These are phyloP conservation scores for Acacia melanoxylon DNA, from an alignment of 306 rosid species.

Conservation along the genomic window DNA sequence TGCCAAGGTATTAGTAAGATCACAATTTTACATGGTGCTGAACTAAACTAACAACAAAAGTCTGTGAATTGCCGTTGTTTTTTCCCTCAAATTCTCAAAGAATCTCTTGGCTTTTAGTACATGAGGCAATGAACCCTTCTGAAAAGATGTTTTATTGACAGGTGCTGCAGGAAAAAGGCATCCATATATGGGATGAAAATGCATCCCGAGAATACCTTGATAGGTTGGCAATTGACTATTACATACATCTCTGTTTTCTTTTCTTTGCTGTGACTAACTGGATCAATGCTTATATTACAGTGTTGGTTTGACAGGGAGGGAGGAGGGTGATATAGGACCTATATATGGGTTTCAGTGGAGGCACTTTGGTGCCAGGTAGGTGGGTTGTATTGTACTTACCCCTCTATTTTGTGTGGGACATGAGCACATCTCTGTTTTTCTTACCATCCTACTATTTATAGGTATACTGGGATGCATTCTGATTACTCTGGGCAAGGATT, in stretches of 20 bases:
- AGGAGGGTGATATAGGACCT: slow-evolving; percentile 96
- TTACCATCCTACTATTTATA: slow-evolving; percentile 12
- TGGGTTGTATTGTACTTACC: slow-evolving; percentile 5
- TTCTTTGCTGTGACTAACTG: neutral
- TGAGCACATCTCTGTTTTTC: neutral
- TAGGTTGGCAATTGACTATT: neutral
- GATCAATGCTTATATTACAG: slow-evolving; percentile 40
- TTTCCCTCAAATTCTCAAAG: neutral
- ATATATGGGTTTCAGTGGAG: slow-evolving; percentile 99
- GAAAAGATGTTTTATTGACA: neutral
- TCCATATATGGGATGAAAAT: slow-evolving; percentile 24
- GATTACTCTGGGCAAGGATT: slow-evolving; percentile 89
- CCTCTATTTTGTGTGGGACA: neutral
- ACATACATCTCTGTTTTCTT: neutral
- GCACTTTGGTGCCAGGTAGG: slow-evolving; percentile 95
- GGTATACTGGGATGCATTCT: slow-evolving; percentile 93
- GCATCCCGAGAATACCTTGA: slow-evolving; percentile 24
- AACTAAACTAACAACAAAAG: neutral
- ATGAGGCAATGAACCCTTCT: neutral
- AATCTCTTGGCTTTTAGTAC: neutral
- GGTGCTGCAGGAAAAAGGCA: slow-evolving; percentile 19
- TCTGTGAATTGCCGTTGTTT: neutral
- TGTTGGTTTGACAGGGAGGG: slow-evolving; percentile 79
- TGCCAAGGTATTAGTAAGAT: neutral
- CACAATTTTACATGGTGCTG: neutral